Base-by-base conservation (phyloP, 805 yeast species). In the Metschnikowia kunwiensis region DNA sequence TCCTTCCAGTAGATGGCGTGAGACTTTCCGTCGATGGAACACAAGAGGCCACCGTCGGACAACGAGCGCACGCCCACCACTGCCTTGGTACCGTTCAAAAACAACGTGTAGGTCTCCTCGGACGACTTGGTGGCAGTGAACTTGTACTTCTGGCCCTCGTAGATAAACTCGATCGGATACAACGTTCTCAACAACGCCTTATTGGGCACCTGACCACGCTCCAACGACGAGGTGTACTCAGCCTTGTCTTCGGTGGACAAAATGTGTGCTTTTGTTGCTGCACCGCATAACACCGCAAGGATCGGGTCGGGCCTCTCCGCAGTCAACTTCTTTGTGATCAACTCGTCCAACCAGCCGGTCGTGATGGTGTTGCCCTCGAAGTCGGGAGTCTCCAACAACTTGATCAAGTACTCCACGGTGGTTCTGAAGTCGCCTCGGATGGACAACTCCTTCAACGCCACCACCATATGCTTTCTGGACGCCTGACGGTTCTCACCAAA, bases 361-460 rank as follows among this genome's bases (percentile, higher is more conserved):
- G 98, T 93, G 55, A 93, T 91, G 32, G 93, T 91, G 65, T 93
- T 94, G 40, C 83, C 88, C 67, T 88, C 97, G 54, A 93, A 93
- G 59, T 85, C 98, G 37, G 95, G 93, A 16, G 98, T 89, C 68
- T 93, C 97, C 54, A 93, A 74, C 51, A 93, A 75, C 62, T 91
- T 91, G 65, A 94, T 93, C 57, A 93, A 76, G 59, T 93, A 93
- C 67, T 93, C 99, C 47, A 91, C 96, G 11, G 98, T 93, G 20
- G 99, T 93, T 65, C 96, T 79, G 74, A 93, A 93, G 57, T 93
- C 98, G 76, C 99, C 98, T 65, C 98, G 81, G 54, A 93, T 93
- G 37, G 95, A 83, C 51, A 93, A 77, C 65, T 93, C 98, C 62
- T 91, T 93, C 61, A 93, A 74, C 0, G 98, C 99, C 38, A 93